Evolutionary conservation across 257 asterid genomes (phyloP).

Genomic region (Leonotis leonurus): DNA sequence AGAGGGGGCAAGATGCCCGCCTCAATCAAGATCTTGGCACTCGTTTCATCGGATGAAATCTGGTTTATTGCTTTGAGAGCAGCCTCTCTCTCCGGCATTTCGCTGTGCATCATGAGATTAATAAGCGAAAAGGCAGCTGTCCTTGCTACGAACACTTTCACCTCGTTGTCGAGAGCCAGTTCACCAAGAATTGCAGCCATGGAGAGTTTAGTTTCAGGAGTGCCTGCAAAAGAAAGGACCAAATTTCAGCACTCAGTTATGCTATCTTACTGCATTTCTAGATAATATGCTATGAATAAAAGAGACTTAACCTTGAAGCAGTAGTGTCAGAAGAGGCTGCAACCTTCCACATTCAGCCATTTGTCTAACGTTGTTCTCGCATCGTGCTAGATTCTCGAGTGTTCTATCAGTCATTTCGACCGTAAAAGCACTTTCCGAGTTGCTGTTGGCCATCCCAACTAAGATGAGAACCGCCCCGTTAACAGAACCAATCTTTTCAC

Average conservation of each 20-base stretch:
- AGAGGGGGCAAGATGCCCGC: constrained; percentile 92
- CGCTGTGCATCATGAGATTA: constrained; percentile 55
- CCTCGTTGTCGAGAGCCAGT: constrained; percentile 63
- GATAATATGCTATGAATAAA: no score
- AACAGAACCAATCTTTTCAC: constrained; percentile 74
- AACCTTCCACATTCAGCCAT: constrained; percentile 87
- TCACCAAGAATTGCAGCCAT: constrained; percentile 89
- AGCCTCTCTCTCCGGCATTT: constrained; percentile 61
- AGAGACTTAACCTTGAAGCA: constrained; percentile 64
- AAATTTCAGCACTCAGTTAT: not conserved
- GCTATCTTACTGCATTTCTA: not conserved
- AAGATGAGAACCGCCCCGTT: constrained; percentile 80
- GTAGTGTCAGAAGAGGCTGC: constrained; percentile 68
- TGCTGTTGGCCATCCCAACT: constrained; percentile 92
- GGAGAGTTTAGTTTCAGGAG: constrained; percentile 71
- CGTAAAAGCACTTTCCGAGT: constrained; percentile 54
- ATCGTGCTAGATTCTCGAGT: constrained; percentile 67
- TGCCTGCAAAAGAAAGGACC: constrained; percentile 42
- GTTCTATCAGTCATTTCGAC: constrained; percentile 83
- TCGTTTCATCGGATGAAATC: constrained; percentile 77
- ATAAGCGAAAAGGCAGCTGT: constrained; percentile 65
- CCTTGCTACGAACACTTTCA: constrained; percentile 69
- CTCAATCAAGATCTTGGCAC: constrained; percentile 73
- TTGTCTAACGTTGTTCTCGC: constrained; percentile 82
- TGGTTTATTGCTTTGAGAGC: constrained; percentile 82